Percentiles rank a stretch among this genome's conserved stretches.
Evolutionary conservation across 2,329 filamentous ascomycete genomes (phyloP).

Genomic region (Aspergillus hortae): DNA sequence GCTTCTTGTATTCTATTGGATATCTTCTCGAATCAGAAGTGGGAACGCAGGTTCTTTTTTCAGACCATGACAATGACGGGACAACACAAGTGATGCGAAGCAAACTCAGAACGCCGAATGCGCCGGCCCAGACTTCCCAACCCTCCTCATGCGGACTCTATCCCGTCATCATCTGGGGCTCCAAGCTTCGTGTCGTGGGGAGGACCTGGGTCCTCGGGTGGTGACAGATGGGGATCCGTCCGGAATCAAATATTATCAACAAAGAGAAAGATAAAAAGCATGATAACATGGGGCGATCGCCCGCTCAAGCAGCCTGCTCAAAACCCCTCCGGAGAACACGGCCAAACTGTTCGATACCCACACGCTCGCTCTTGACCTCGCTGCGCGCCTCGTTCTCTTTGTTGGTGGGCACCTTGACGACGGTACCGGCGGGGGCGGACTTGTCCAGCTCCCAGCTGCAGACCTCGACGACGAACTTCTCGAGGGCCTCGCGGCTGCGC

Average conservation of each 20-base stretch:
- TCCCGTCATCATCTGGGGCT: conserved; percentile 16
- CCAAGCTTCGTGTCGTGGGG: conserved; percentile 13
- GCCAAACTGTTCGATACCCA: conserved; percentile 54
- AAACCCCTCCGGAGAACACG: conserved; percentile 78
- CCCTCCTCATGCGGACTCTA: conserved; percentile 17
- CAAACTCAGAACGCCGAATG: conserved; percentile 25
- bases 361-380: conserved; percentile 90
- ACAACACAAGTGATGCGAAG: conserved; percentile 19
- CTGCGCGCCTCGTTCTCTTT: conserved; percentile 98
- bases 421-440: conserved; percentile 20
- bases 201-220: not conserved
- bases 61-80: conserved; percentile 12
- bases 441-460: conserved; percentile 81
- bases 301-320: conserved; percentile 67
- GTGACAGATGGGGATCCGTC: conserved; percentile 2
- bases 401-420: conserved; percentile 79
- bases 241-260: conserved; percentile 13
- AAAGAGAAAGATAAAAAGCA: conserved; percentile 4
- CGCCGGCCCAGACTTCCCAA: conserved; percentile 23
- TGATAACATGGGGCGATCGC: not conserved
- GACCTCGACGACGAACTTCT: conserved; percentile 78
- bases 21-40: conserved; percentile 6
- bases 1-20: conserved; percentile 7
- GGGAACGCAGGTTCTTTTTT: conserved; percentile 2
- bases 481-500: conserved; percentile 59